Conservation (phyloP, 208 protist species). For the Trypanosoma rangeli region DNA sequence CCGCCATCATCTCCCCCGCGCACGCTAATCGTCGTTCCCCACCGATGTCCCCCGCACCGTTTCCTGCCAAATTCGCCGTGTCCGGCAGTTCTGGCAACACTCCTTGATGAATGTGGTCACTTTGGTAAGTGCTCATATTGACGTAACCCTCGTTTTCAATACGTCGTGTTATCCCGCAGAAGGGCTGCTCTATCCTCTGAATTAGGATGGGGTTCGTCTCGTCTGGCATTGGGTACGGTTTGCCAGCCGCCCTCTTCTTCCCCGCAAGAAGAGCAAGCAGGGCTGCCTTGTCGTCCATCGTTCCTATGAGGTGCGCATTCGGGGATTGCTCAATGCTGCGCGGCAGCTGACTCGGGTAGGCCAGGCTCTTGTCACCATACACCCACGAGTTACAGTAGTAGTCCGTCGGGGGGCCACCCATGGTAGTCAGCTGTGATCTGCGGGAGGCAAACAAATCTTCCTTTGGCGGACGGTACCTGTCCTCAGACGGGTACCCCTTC, state of each 20-base stretch:
- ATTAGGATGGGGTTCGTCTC: conserved; percentile 74
- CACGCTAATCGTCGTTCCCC: conserved; percentile 20
- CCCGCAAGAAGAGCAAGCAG: conserved; percentile 59
- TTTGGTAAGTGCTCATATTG: conserved; percentile 68
- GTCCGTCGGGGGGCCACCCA: conserved; percentile 27
- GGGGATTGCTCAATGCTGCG: conserved; percentile 45
- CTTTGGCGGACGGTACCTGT: conserved; percentile 4
- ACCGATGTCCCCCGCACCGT: background rate
- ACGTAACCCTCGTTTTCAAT: conserved; percentile 76
- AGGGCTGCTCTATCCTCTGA: conserved; percentile 38
- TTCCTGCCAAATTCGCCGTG: conserved; percentile 10
- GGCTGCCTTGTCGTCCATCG: conserved; percentile 56
- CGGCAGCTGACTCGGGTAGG: conserved; percentile 75
- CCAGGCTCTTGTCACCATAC: conserved; percentile 71
- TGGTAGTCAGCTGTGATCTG: conserved; percentile 23
- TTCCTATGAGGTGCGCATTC: conserved; percentile 44
- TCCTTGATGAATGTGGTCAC: conserved; percentile 64
- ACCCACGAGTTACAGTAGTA: conserved; percentile 73
- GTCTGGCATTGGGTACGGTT: conserved; percentile 34
- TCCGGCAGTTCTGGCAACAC: conserved; percentile 74
- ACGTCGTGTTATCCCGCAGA: conserved; percentile 49
- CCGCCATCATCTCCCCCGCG: conserved; percentile 54
- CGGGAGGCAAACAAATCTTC: conserved; percentile 26
- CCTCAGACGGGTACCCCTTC: conserved; percentile 14
- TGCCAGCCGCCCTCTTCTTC: conserved; percentile 12